These are phyloP conservation scores for Cercospora canescens DNA, from an alignment of 2,329 filamentous ascomycete genomes.

Conservation along the genomic window DNA sequence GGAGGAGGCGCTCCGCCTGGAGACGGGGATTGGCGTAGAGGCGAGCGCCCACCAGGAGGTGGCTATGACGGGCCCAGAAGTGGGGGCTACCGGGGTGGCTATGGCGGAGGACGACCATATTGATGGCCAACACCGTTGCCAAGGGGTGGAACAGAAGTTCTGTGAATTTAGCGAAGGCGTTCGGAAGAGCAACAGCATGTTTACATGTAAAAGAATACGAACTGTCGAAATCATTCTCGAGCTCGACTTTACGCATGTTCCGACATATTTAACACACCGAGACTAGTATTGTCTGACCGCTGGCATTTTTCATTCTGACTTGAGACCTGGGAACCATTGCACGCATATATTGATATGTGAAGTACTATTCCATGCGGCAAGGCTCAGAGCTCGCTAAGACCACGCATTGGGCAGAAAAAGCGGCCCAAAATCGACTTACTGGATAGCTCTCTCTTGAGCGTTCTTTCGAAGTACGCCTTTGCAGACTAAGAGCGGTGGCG, in stretches of 20 bases:
- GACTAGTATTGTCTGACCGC: background rate
- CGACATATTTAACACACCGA: background rate
- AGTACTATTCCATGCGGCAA: background rate
- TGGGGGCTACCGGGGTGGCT: constrained; percentile 29
- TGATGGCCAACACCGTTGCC: background rate
- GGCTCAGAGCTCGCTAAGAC: background rate
- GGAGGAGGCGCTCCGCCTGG: too few species aligned
- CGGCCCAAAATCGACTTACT: background rate
- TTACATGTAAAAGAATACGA: background rate
- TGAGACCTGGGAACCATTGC: background rate
- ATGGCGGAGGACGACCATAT: constrained; percentile 31
- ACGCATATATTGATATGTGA: background rate
- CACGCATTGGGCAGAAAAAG: background rate
- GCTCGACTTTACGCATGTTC: background rate
- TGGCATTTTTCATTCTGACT: background rate
- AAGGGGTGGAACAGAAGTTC: background rate
- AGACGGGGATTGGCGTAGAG: too few species aligned
- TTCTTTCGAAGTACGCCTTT: background rate
- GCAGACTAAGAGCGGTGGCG: background rate
- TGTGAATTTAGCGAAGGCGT: constrained; percentile 12
- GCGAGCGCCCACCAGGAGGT: constrained; percentile 34
- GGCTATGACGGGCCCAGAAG: constrained; percentile 24
- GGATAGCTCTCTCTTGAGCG: background rate
- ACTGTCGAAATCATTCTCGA: background rate
- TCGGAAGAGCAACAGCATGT: background rate